Evolutionary conservation across 495 filamentous ascomycete species (phyloP).

Genomic region (Hypoxylon intermedium): DNA sequence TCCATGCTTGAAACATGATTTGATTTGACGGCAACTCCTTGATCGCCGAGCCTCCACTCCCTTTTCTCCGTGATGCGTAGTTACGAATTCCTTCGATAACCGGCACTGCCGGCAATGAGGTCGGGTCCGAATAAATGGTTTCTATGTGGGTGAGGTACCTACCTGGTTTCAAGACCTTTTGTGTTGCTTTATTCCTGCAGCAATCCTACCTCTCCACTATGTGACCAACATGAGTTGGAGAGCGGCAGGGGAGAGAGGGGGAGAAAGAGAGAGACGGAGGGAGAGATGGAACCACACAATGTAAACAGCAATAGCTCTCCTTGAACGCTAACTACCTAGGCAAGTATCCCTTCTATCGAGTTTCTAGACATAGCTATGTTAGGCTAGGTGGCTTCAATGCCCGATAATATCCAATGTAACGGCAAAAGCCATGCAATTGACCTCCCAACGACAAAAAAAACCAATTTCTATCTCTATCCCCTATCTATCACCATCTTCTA

Average conservation of each 20-base stretch:
- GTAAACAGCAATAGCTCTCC: too few relatives aligned
- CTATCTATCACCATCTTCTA: constrained; percentile 18
- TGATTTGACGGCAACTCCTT: constrained; percentile 10
- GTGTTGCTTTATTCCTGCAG: not conserved
- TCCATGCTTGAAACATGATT: constrained; percentile 19
- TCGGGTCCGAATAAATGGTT: not conserved
- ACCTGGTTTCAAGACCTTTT: not conserved
- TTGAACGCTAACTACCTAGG: not conserved
- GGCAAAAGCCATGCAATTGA: constrained; percentile 16
- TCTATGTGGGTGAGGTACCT: not conserved
- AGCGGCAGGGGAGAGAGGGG: too few relatives aligned
- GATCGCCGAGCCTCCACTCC: constrained; percentile 10
- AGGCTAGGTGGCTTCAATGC: constrained; percentile 15
- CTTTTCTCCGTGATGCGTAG: constrained; percentile 1
- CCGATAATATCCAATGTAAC: constrained; percentile 6
- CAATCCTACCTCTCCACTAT: not conserved
- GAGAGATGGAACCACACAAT: too few relatives aligned
- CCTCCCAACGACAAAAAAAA: constrained; percentile 13
- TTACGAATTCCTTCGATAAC: not conserved
- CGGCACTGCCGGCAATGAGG: not conserved
- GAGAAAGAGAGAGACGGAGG: not conserved
- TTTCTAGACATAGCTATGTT: constrained; percentile 21
- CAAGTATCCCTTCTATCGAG: constrained; percentile 6
- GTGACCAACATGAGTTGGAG: not conserved
- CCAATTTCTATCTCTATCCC: constrained; percentile 1